Conservation (phyloP, 192 early-diverging fungal species). For the Coemansia sp. region DNA sequence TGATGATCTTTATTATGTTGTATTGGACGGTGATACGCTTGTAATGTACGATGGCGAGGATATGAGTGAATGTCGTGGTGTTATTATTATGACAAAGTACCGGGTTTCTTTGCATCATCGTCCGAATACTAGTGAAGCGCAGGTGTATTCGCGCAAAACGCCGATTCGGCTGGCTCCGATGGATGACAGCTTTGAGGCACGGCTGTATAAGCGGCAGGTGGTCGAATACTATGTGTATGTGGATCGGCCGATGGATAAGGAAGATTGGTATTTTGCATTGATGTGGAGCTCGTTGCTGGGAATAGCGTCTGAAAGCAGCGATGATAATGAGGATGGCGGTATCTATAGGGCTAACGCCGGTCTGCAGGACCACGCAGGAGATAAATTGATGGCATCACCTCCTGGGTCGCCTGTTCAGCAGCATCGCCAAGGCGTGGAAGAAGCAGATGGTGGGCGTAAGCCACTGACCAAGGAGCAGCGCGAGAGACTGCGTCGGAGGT, state of each 20-base stretch:
- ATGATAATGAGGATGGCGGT: conserved; percentile 17
- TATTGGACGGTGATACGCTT: conserved; percentile 77
- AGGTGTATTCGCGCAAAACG: conserved; percentile 63
- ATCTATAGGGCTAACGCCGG: not conserved
- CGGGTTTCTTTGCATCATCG: conserved; percentile 60
- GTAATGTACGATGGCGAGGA: conserved; percentile 82
- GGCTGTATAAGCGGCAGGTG: conserved; percentile 29
- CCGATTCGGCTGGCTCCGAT: conserved; percentile 54
- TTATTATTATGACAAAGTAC: conserved; percentile 73
- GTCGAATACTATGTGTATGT: conserved; percentile 62
- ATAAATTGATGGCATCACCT: not conserved
- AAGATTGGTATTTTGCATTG: conserved; percentile 88
- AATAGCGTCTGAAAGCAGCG: conserved; percentile 29
- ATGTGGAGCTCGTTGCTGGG: conserved; percentile 61
- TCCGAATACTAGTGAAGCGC: conserved; percentile 59
- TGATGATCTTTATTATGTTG: conserved; percentile 67
- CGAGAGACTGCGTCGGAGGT: conserved; percentile 24
- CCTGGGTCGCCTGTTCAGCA: conserved; percentile 1
- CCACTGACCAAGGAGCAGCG: conserved; percentile 22
- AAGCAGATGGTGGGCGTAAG: not conserved
- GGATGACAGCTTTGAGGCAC: conserved; percentile 17
- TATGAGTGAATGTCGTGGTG: conserved; percentile 74
- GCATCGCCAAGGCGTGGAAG: not conserved
- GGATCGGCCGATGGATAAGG: conserved; percentile 72
- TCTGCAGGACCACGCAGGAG: not conserved